Percentiles rank a stretch among this genome's conserved stretches.
Conservation (phyloP, 495 filamentous ascomycete species). For the Achaetomiella virescens region DNA sequence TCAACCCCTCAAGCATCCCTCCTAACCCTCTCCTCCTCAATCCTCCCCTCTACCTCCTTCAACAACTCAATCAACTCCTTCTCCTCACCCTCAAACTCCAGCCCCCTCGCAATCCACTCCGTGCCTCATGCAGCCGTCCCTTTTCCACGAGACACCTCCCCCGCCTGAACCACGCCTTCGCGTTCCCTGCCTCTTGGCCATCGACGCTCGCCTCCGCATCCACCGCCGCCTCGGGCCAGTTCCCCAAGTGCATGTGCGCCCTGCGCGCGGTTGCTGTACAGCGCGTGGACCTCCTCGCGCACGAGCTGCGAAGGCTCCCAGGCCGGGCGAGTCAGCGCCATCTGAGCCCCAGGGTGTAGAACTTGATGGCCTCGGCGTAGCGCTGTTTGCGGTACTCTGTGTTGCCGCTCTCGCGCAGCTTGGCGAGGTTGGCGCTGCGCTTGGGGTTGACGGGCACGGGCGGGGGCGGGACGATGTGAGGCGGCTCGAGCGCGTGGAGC, state of each 20-base stretch:
- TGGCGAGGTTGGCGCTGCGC: slow-evolving; percentile 74
- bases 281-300: slow-evolving; percentile 69
- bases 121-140: slow-evolving; percentile 77
- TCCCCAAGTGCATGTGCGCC: slow-evolving; percentile 71
- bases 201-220: slow-evolving; percentile 91
- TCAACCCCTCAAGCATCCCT: slow-evolving; percentile 13
- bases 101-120: slow-evolving; percentile 60
- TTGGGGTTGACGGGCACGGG: slow-evolving; percentile 80
- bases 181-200: slow-evolving; percentile 75
- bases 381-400: slow-evolving; percentile 67
- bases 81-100: slow-evolving; percentile 80
- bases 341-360: slow-evolving; percentile 82
- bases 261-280: slow-evolving; percentile 87
- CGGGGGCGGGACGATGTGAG: slow-evolving; percentile 58
- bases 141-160: slow-evolving; percentile 84
- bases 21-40: slow-evolving; percentile 21
- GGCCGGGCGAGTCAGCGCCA: slow-evolving; percentile 71
- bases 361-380: slow-evolving; percentile 66
- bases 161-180: slow-evolving; percentile 88
- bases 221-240: slow-evolving; percentile 73
- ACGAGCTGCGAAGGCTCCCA: slow-evolving; percentile 85
- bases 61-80: slow-evolving; percentile 62
- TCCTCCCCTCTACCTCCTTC: slow-evolving; percentile 57
- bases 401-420: slow-evolving; percentile 87
- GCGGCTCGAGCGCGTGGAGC: slow-evolving; percentile 54